Base-by-base conservation (phyloP, 2,329 filamentous ascomycete genomes). In the Cladosporium sp. region DNA sequence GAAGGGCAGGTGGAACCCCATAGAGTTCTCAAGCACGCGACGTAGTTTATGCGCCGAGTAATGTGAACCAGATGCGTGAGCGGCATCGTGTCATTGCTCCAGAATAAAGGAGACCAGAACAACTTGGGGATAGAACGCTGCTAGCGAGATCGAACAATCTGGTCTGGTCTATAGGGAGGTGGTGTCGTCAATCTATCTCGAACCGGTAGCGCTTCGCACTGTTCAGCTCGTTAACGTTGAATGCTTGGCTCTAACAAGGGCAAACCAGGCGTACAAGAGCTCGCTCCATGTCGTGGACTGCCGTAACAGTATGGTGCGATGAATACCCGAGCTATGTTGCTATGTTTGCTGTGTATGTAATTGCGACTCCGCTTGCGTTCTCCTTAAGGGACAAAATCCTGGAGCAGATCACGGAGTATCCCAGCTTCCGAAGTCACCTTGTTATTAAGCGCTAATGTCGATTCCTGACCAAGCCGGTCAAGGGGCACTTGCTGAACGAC, bases 211-310 rank as follows among this genome's bases (percentile, higher is more conserved):
- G 32, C 16, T 46, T 46, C 25, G 36, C 56, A 58, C 54, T 39
- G 54, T 57, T 32, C 54, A 34, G 30, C 11, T 57, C 32, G 54
- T 30, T 30, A 32, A 32, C 28, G 51, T 54, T 54, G 26, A 54
- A 58, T 16, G 34, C 56, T 58, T 58, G 56, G 56, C 56, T 36
- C 56, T 39, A 58, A 58, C 56, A 25, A 58, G 56, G 56, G 56
- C 34, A 46, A 7, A 32, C 2, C 26, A 30, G 30, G 25, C 16
- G 18, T 30, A 13, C 16, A 30, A 18, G 8, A 54, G 51, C 51
- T 54, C 18, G 25, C 16, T 32, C 51, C 51, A 21, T 11, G 49
- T 53, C 3, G 16, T 53, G 49, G 23, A 18, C 26, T 26, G 49
- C 49, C 28, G 26, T 32, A 21, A 13, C 51, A 54, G 26, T 26